Evolutionary conservation across 2,329 filamentous ascomycete genomes (phyloP), one percentile per base, ranked within the genome.

Genomic region (Neofusicoccum sp.): DNA sequence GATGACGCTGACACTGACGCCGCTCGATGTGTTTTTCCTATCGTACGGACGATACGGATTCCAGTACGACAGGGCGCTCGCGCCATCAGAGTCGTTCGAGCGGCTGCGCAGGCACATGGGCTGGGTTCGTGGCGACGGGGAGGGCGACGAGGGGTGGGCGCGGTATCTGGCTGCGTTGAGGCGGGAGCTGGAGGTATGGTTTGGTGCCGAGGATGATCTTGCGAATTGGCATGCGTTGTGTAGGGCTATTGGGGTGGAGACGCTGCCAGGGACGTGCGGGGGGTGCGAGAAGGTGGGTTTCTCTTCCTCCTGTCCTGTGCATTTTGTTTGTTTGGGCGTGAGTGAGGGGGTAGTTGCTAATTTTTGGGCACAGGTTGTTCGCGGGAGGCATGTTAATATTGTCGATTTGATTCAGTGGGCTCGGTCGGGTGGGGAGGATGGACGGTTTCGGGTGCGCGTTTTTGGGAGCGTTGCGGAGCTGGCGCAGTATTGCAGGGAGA

Each of bases 211-310:
- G 48, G 47, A 61, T 45, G 60, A 64, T 60, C 26, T 65, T 30
- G 20, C 40, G n/a, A 36, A 62, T 16, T 65, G 63, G 63, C 63
- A 65, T 54, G 56, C 63, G 3, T 60, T 64, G 31, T 63, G 63
- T 33, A 61, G 51, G 20, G 63, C 63, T 7, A 60, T 63, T 54
- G 62, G 63, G 53, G 30, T 65, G 20, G 33, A 61, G 51, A 59
- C 62, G 36, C 61, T 45, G 34, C 63, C 63, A 38, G 6, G 1
- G 36, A 16, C 11, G 3, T 14, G 36, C 16, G 5, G 14, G 12
- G 14, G 14, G 36, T 40, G 36, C 3, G 3, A 4, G 7, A 14
- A 16, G 6, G 36, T n/a, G 12, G n/a, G n/a, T n/a, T n/a, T n/a
- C n/a, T n/a, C n/a, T n/a, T n/a, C n/a, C n/a, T n/a, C n/a, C n/a